Conservation (phyloP, 257 asterid species). For the Solanum piurae region DNA sequence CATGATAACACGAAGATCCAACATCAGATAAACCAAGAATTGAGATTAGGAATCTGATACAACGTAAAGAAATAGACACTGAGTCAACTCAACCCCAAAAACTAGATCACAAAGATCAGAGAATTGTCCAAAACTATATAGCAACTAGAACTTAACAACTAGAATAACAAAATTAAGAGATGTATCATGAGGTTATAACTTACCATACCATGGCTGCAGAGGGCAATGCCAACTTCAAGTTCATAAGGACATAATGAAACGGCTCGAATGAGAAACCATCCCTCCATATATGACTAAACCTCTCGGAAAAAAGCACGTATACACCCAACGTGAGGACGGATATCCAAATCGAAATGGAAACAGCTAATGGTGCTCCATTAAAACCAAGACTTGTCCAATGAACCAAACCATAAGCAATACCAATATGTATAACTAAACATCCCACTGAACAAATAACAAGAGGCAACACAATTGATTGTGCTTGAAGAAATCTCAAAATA, state of each 20-base stretch:
- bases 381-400: slow-evolving; percentile 33
- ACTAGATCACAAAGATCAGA: neutral
- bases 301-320: slow-evolving; percentile 27
- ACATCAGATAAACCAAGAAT: neutral
- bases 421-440: slow-evolving; percentile 42
- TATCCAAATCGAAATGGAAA: slow-evolving; percentile 56
- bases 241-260: slow-evolving; percentile 7
- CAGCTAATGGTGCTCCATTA: slow-evolving; percentile 52
- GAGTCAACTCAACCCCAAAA: neutral
- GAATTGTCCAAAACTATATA: neutral
- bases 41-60: neutral
- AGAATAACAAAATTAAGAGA: neutral
- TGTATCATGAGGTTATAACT: slow-evolving; percentile 12
- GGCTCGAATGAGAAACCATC: slow-evolving; percentile 38
- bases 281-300: slow-evolving; percentile 35
- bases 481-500: slow-evolving; percentile 56
- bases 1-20: neutral
- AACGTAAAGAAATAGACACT: neutral
- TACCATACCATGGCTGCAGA: slow-evolving; percentile 79
- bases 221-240: slow-evolving; percentile 51
- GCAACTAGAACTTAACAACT: no score
- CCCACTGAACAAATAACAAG: slow-evolving; percentile 41
- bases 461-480: slow-evolving; percentile 49
- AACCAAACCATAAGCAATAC: slow-evolving; percentile 40
- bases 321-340: slow-evolving; percentile 29